phyloP scores from a whole-genome alignment of 129 eudicot species.

The Lonicera japonica region DNA sequence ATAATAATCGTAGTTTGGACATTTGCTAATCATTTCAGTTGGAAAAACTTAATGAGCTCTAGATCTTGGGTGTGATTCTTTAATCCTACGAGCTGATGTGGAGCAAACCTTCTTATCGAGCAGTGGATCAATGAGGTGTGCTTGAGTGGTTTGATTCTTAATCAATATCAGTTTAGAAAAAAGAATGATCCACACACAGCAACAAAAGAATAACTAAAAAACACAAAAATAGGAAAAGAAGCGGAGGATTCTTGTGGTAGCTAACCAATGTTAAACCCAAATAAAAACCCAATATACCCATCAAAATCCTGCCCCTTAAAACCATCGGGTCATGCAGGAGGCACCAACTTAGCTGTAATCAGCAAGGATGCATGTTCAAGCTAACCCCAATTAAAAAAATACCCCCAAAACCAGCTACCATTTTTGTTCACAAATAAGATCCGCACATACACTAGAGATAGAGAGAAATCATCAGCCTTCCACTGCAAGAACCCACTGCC shows the following conservation, averaged over 20 bases:
- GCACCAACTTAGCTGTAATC: conserved; percentile 47
- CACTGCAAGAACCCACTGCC: conserved; percentile 16
- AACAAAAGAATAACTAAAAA: too few species aligned
- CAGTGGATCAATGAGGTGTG: too few species aligned
- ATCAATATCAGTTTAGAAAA: too few species aligned
- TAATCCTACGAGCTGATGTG: too few species aligned
- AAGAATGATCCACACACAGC: too few species aligned
- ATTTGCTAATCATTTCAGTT: too few species aligned
- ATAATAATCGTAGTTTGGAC: too few species aligned
- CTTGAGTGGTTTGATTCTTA: too few species aligned
- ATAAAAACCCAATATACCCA: neutral
- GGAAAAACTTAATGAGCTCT: too few species aligned
- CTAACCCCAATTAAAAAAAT: conserved; percentile 10
- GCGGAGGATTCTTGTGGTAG: conserved; percentile 10
- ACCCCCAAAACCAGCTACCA: neutral
- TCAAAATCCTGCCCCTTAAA: conserved; percentile 1
- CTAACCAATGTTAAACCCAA: neutral
- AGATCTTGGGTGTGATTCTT: too few species aligned
- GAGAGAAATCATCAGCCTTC: neutral
- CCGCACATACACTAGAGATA: conserved; percentile 1
- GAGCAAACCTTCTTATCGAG: too few species aligned
- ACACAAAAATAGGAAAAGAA: neutral
- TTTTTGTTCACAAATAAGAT: conserved; percentile 4
- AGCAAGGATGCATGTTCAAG: conserved; percentile 45
- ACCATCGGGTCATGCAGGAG: conserved; percentile 34